Evolutionary conservation across 768 basidiomycete genomes (phyloP).

Genomic region (Leccinum variicolor): DNA sequence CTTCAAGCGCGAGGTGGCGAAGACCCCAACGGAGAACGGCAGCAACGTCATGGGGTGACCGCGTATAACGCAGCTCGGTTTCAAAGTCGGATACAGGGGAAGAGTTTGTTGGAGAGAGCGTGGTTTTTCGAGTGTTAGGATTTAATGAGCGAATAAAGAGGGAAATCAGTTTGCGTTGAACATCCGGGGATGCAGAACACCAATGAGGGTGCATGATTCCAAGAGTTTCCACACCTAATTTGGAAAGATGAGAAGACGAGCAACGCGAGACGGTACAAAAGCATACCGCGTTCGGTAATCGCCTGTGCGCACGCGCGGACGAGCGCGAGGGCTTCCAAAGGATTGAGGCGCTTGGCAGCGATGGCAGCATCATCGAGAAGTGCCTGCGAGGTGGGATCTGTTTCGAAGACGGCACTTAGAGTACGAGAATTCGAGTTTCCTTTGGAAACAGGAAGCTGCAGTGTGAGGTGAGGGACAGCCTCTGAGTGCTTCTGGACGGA

Average conservation of each 20-base stretch:
- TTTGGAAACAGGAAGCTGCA: constrained; percentile 56
- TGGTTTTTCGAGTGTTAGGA: constrained; percentile 41
- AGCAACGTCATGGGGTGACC: constrained; percentile 73
- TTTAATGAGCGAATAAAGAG: constrained; percentile 64
- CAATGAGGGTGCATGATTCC: constrained; percentile 87
- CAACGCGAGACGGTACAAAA: neutral
- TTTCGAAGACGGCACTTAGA: constrained; percentile 58
- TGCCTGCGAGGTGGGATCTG: constrained; percentile 47
- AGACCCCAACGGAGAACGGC: constrained; percentile 80
- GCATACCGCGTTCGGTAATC: constrained; percentile 62
- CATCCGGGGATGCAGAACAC: constrained; percentile 68
- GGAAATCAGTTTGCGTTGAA: constrained; percentile 69
- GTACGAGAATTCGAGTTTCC: constrained; percentile 44
- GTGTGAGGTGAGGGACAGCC: constrained; percentile 53
- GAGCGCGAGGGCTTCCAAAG: constrained; percentile 59
- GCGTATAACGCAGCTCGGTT: constrained; percentile 60
- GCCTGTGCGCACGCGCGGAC: constrained; percentile 67
- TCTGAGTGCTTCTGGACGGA: constrained; percentile 32
- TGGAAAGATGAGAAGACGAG: constrained; percentile 2
- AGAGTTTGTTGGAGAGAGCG: constrained; percentile 49
- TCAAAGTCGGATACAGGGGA: constrained; percentile 53
- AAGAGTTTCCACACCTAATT: constrained; percentile 70
- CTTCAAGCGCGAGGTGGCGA: constrained; percentile 66
- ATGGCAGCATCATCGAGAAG: constrained; percentile 53
- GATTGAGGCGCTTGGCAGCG: constrained; percentile 55